phyloP scores from a whole-genome alignment of 352 stramenopile genomes.

The Phytophthora cryptogea region DNA sequence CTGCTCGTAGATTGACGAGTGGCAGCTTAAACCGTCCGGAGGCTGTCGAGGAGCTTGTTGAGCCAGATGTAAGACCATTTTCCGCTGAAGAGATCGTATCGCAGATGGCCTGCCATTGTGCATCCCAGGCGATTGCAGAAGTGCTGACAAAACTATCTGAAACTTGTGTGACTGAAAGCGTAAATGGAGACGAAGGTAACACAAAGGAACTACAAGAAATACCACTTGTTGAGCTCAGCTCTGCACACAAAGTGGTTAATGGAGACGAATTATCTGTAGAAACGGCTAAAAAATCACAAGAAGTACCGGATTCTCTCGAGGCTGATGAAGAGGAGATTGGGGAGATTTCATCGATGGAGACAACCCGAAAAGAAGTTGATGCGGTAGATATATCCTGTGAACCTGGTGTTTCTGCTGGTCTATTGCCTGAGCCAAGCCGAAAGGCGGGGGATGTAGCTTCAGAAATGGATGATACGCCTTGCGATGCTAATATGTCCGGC shows the following conservation, averaged over 20 bases:
- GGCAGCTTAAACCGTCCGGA: background rate
- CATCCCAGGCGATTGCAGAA: slow-evolving; percentile 22
- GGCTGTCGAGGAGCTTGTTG: background rate
- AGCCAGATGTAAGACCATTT: background rate
- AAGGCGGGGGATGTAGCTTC: no score
- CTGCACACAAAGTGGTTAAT: background rate
- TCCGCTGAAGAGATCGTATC: slow-evolving; percentile 17
- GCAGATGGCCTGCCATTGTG: slow-evolving; percentile 9
- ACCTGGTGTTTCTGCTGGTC: no score
- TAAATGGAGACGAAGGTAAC: background rate
- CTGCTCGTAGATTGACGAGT: background rate
- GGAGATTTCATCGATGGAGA: background rate
- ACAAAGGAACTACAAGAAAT: background rate
- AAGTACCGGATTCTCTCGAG: background rate
- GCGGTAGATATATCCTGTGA: no score
- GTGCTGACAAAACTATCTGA: slow-evolving; percentile 13
- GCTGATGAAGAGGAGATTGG: background rate
- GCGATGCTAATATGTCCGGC: no score
- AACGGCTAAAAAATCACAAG: background rate
- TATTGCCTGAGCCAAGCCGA: no score
- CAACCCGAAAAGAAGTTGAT: background rate
- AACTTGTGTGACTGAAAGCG: background rate
- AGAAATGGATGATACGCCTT: no score
- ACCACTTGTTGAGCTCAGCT: background rate
- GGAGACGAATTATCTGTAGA: background rate